These are phyloP conservation scores for Ceratobasidium sp. DNA, from an alignment of 1,284 basidiomycete species.

Conservation along the genomic window DNA sequence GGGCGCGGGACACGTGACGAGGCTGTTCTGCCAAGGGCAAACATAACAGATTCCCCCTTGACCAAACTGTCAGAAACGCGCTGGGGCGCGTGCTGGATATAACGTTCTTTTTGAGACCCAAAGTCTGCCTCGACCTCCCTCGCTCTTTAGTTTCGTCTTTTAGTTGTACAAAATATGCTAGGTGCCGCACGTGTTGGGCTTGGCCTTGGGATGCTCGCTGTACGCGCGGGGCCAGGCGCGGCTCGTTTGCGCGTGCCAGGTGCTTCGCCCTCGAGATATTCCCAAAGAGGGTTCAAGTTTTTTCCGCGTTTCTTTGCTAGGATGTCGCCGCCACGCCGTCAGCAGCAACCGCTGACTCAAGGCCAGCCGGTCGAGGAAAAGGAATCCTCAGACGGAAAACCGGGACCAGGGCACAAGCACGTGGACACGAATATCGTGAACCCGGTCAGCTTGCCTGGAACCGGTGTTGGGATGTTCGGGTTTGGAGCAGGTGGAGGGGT, in stretches of 20 bases:
- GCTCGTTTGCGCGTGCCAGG: slow-evolving; percentile 28
- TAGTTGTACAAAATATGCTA: slow-evolving; percentile 22
- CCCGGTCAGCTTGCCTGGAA: slow-evolving; percentile 41
- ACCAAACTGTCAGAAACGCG: slow-evolving; percentile 16
- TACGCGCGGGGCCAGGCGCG: slow-evolving; percentile 6
- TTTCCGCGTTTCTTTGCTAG: slow-evolving; percentile 41
- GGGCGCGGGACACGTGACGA: slow-evolving; percentile 34
- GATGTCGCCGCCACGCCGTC: slow-evolving; percentile 25
- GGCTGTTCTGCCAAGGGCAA: slow-evolving; percentile 22
- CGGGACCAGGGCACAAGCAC: background rate
- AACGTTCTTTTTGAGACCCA: slow-evolving; percentile 21
- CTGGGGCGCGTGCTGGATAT: slow-evolving; percentile 32
- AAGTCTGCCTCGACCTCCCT: slow-evolving; percentile 13
- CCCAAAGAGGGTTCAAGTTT: slow-evolving; percentile 13
- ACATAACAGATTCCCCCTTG: background rate
- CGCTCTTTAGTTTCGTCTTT: slow-evolving; percentile 12
- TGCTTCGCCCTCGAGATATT: background rate
- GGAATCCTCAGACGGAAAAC: background rate
- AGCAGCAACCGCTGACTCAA: slow-evolving; percentile 3
- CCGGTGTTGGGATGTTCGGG: slow-evolving; percentile 42
- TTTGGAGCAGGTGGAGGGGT: slow-evolving; percentile 49
- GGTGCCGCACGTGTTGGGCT: slow-evolving; percentile 24
- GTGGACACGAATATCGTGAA: slow-evolving; percentile 32
- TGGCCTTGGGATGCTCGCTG: slow-evolving; percentile 39
- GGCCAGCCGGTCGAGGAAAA: background rate